A percentile compares a stretch with the other conserved stretches of the same genome.
These are phyloP conservation scores for Sphagnurus paluster DNA, from an alignment of 1,284 basidiomycete species.

Conservation along the genomic window DNA sequence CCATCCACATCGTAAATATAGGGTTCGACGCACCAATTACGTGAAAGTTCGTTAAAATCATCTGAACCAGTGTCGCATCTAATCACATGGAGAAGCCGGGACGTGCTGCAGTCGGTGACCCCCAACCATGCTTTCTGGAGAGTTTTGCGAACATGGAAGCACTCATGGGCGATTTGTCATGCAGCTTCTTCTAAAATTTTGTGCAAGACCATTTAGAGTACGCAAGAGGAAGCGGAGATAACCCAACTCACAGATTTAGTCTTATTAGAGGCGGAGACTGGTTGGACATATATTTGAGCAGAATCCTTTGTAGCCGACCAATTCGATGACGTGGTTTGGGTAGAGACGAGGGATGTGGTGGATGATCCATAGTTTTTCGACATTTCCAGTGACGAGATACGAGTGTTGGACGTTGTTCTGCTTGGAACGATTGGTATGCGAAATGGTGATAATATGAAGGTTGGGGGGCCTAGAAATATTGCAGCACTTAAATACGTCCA, in stretches of 20 bases:
- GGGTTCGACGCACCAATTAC: no score
- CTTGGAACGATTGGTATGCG: background rate
- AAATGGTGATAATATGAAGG: no score
- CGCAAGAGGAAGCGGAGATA: no score
- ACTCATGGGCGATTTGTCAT: slow-evolving; percentile 3
- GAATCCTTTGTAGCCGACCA: slow-evolving; percentile 15
- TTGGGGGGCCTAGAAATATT: no score
- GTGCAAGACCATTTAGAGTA: no score
- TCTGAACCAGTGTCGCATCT: background rate
- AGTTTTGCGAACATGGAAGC: slow-evolving; percentile 23
- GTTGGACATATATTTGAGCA: no score
- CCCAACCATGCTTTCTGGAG: slow-evolving; percentile 27
- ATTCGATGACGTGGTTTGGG: slow-evolving; percentile 18
- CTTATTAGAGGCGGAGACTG: slow-evolving; percentile 7
- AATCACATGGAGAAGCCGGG: slow-evolving; percentile 14
- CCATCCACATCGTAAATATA: no score
- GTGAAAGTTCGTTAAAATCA: background rate
- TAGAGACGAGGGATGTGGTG: slow-evolving; percentile 14
- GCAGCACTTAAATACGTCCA: background rate
- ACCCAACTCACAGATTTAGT: slow-evolving; percentile 9
- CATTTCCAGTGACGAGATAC: slow-evolving; percentile 1
- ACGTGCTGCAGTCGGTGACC: slow-evolving; percentile 23
- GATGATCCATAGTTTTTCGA: slow-evolving; percentile 12
- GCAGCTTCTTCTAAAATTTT: background rate
- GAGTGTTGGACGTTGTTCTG: background rate